Percentiles rank a stretch among this genome's conserved stretches.
Evolutionary conservation across 257 asterid genomes (phyloP).

Genomic region (Solanum etuberosum): DNA sequence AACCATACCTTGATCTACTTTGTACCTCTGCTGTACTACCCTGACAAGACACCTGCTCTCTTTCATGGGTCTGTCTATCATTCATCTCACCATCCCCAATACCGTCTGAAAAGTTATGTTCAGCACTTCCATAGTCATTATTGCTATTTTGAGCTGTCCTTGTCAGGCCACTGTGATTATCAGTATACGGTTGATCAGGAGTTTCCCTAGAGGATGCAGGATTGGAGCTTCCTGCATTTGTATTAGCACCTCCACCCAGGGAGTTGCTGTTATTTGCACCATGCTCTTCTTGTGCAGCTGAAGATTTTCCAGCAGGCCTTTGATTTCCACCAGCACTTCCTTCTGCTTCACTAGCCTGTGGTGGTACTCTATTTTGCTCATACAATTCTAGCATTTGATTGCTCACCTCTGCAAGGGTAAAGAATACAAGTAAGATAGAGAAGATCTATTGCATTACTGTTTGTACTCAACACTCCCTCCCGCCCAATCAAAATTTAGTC

Average conservation of each 20-base stretch:
- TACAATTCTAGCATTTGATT: constrained; percentile 87
- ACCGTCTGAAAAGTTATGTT: constrained; percentile 4
- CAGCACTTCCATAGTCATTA: constrained; percentile 16
- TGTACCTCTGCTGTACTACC: constrained; percentile 19
- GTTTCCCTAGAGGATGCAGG: constrained; percentile 26
- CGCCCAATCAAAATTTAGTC: background rate
- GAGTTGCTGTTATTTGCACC: constrained; percentile 16
- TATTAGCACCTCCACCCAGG: constrained; percentile 30
- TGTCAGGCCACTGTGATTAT: constrained; percentile 14
- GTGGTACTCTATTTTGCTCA: constrained; percentile 63
- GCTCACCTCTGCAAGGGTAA: constrained; percentile 82
- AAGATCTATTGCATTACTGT: background rate
- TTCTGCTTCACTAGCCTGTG: constrained; percentile 70
- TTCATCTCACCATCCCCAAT: constrained; percentile 28
- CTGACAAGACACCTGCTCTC: constrained; percentile 19
- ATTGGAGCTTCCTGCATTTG: constrained; percentile 38
- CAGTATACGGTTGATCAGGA: constrained; percentile 15
- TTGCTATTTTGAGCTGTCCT: constrained; percentile 13
- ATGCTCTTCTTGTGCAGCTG: constrained; percentile 37
- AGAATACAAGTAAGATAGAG: background rate
- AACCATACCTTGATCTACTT: constrained; percentile 16
- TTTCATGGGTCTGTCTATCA: constrained; percentile 22
- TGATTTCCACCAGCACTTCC: constrained; percentile 60
- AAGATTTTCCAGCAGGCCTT: constrained; percentile 39
- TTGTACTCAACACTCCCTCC: background rate